Conservation (phyloP, 208 protist species). For the Blechomonas ayalai region DNA sequence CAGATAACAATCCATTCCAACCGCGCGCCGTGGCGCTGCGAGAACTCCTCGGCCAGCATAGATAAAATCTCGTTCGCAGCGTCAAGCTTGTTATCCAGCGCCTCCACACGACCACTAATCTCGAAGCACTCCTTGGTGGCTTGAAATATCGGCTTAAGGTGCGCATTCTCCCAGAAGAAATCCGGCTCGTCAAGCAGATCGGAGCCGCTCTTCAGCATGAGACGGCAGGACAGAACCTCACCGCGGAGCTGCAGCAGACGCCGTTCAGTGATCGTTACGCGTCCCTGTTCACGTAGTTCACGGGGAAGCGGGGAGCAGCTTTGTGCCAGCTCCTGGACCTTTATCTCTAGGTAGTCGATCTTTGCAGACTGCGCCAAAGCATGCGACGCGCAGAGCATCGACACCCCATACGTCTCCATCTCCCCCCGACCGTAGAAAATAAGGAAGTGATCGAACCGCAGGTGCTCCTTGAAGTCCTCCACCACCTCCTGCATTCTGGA, state of each 20-base stretch:
- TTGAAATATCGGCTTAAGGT: conserved; percentile 72
- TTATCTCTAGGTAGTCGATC: conserved; percentile 75
- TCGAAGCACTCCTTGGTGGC: conserved; percentile 69
- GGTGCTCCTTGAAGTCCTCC: conserved; percentile 49
- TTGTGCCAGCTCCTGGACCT: conserved; percentile 59
- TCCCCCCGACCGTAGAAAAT: conserved; percentile 59
- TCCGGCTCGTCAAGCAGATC: conserved; percentile 77
- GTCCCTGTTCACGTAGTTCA: conserved; percentile 50
- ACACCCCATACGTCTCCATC: conserved; percentile 38
- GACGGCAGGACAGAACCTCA: conserved; percentile 62
- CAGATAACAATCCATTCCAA: conserved; percentile 85
- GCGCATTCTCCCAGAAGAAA: conserved; percentile 80
- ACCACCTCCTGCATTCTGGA: conserved; percentile 52
- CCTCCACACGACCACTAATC: conserved; percentile 51
- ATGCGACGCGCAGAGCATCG: conserved; percentile 67
- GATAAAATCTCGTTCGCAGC: conserved; percentile 71
- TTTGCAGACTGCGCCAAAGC: conserved; percentile 74
- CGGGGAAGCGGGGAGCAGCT: conserved; percentile 63
- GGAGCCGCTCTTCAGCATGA: conserved; percentile 75
- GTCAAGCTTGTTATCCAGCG: conserved; percentile 71
- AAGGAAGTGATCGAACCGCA: conserved; percentile 70
- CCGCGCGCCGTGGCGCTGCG: conserved; percentile 59
- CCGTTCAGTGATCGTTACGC: conserved; percentile 52
- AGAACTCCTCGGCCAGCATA: conserved; percentile 72
- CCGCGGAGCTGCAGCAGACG: conserved; percentile 58